Conservation (phyloP, 2,329 filamentous ascomycete genomes). For the Graphium sp. region DNA sequence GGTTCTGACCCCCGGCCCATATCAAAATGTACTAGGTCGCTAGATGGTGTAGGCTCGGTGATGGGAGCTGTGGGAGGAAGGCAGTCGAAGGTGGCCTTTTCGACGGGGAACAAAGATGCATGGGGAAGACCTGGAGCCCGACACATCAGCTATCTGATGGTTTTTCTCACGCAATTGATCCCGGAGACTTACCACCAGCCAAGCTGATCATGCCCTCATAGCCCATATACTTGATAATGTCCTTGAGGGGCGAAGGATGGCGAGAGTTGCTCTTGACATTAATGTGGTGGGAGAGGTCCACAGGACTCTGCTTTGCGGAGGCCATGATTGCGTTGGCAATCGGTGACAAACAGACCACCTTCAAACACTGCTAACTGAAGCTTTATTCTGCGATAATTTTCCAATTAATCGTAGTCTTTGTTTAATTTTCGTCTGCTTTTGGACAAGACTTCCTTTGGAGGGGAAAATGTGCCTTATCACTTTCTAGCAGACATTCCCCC, state of each 20-base stretch:
- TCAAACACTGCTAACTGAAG: neutral
- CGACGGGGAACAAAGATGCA: constrained; percentile 12
- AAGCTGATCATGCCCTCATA: constrained; percentile 16
- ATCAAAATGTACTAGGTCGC: constrained; percentile 1
- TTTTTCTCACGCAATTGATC: no score
- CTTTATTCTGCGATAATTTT: neutral
- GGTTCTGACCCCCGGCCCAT: constrained; percentile 4
- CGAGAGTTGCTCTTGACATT: constrained; percentile 12
- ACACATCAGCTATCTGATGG: no score
- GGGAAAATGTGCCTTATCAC: no score
- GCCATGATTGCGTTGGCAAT: no score
- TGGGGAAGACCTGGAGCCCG: constrained; percentile 13
- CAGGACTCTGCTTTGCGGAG: neutral
- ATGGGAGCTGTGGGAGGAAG: constrained; percentile 4
- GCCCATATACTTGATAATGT: constrained; percentile 15
- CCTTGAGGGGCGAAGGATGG: constrained; percentile 14
- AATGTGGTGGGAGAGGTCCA: constrained; percentile 14
- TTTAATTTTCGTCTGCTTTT: no score
- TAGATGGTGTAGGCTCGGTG: no score
- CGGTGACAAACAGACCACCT: no score
- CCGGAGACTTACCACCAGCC: constrained; percentile 11
- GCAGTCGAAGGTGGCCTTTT: constrained; percentile 6
- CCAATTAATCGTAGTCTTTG: no score
- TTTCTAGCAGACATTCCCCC: no score
- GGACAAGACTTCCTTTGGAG: no score